Percentiles rank a stretch among this genome's conserved stretches.
phyloP scores from a whole-genome alignment of 805 yeast species.

The Cyberlindnera suaveolens region DNA sequence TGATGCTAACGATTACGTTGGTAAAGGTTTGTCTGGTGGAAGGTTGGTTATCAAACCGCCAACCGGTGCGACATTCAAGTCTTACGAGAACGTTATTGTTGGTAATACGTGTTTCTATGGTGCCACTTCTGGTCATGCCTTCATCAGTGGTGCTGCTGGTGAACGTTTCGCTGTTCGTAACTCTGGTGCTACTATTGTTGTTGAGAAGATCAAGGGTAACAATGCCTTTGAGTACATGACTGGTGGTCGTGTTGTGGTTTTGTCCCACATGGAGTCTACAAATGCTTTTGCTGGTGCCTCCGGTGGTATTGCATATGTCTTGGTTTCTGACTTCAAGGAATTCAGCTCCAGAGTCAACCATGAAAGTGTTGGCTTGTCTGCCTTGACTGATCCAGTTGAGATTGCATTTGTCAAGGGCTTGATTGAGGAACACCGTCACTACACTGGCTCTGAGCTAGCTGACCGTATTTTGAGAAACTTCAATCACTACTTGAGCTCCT shows the following conservation, averaged over 20 bases:
- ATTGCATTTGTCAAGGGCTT: constrained; percentile 90
- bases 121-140: constrained; percentile 93
- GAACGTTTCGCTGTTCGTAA: constrained; percentile 98
- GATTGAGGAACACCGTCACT: constrained; percentile 91
- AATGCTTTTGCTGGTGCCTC: constrained; percentile 94
- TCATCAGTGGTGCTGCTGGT: constrained; percentile 95
- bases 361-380: constrained; percentile 75
- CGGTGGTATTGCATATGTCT: constrained; percentile 97
- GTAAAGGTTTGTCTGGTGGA: constrained; percentile 96
- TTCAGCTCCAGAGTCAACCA: constrained; percentile 72
- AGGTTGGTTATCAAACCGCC: constrained; percentile 91
- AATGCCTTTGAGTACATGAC: constrained; percentile 99
- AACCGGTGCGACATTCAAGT: constrained; percentile 71
- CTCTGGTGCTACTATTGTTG: constrained; percentile 96
- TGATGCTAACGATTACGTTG: constrained; percentile 97
- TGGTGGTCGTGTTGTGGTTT: constrained; percentile 94
- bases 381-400: constrained; percentile 80
- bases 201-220: constrained; percentile 91
- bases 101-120: constrained; percentile 98
- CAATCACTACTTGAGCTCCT: constrained; percentile 80
- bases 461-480: constrained; percentile 77
- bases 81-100: constrained; percentile 92
- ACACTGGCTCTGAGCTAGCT: constrained; percentile 89
- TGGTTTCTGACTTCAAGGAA: constrained; percentile 86
- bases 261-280: constrained; percentile 87